Evolutionary conservation across 78 protist species (phyloP).

Genomic region (Fonticula alba): DNA sequence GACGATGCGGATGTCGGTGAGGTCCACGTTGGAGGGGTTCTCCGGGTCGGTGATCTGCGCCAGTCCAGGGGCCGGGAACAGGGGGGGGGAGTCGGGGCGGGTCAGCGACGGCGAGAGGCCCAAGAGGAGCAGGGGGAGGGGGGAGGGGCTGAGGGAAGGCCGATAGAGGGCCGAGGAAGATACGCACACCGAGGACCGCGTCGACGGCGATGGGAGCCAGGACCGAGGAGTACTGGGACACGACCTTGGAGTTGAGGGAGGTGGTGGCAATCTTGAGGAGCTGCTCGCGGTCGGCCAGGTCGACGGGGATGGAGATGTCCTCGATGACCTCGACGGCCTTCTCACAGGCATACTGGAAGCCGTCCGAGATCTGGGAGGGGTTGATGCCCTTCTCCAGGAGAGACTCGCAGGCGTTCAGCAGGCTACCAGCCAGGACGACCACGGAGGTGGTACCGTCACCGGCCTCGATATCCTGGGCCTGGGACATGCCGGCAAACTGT

Average conservation of each 20-base stretch:
- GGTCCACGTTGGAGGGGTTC: slow-evolving; percentile 57
- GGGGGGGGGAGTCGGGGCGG: too few species aligned
- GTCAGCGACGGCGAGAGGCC: too few species aligned
- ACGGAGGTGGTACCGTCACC: slow-evolving; percentile 99
- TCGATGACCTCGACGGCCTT: slow-evolving; percentile 42
- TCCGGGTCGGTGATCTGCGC: slow-evolving; percentile 35
- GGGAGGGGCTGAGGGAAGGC: too few species aligned
- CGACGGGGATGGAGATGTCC: slow-evolving; percentile 61
- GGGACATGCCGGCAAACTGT: slow-evolving; percentile 85
- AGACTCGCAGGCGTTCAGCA: slow-evolving; percentile 34
- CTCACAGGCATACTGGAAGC: slow-evolving; percentile 43
- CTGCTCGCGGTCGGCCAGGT: slow-evolving; percentile 60
- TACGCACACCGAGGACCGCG: slow-evolving; percentile 86
- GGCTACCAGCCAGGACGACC: slow-evolving; percentile 82
- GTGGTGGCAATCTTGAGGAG: slow-evolving; percentile 82
- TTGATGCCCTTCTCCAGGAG: slow-evolving; percentile 72
- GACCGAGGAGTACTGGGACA: slow-evolving; percentile 64
- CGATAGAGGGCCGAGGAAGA: too few species aligned
- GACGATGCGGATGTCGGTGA: slow-evolving; percentile 41
- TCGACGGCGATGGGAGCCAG: slow-evolving; percentile 97
- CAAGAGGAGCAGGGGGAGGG: too few species aligned
- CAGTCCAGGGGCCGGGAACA: too few species aligned
- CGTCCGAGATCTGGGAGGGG: slow-evolving; percentile 68
- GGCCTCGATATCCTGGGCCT: slow-evolving; percentile 98
- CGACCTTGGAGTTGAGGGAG: slow-evolving; percentile 92